Percentiles rank a stretch among this genome's conserved stretches.
These are phyloP conservation scores for Trichophyton rubrum DNA, from an alignment of 2,329 filamentous ascomycete species.

Conservation along the genomic window DNA sequence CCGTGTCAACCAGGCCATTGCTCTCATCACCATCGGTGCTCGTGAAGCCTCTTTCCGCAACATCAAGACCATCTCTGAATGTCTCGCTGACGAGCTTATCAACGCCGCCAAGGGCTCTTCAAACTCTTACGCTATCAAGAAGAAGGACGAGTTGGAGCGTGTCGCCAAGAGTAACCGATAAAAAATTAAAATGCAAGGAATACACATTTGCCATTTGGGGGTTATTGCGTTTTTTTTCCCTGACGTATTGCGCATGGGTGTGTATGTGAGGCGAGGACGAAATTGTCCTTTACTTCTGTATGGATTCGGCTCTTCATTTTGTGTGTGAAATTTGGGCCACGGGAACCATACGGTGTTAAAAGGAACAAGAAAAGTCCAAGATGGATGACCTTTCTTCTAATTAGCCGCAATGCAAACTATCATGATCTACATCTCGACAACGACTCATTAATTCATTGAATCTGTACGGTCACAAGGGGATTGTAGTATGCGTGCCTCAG, in stretches of 20 bases:
- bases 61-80: constrained; percentile 99
- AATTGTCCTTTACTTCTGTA: constrained; percentile 9
- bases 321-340: neutral
- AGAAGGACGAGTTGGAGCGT: constrained; percentile 99
- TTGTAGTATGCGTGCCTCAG: neutral
- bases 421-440: constrained; percentile 8
- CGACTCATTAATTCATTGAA: neutral
- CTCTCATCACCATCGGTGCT: constrained; percentile 96
- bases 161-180: constrained; percentile 99
- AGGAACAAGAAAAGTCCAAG: constrained; percentile 8
- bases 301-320: constrained; percentile 17
- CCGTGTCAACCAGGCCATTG: constrained; percentile 99
- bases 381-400: constrained; percentile 12
- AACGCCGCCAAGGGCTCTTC: constrained; percentile 99
- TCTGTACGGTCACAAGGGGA: neutral
- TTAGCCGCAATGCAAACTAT: constrained; percentile 12
- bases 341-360: constrained; percentile 6
- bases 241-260: constrained; percentile 16
- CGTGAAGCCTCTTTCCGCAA: constrained; percentile 99
- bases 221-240: constrained; percentile 4
- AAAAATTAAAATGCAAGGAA: constrained; percentile 41
- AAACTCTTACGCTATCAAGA: constrained; percentile 99
- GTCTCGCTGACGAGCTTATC: constrained; percentile 99
- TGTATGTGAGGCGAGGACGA: constrained; percentile 19
- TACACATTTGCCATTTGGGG: constrained; percentile 20